phyloP scores from a whole-genome alignment of 148 eudicot species.

The Fagopyrum homotropicum region DNA sequence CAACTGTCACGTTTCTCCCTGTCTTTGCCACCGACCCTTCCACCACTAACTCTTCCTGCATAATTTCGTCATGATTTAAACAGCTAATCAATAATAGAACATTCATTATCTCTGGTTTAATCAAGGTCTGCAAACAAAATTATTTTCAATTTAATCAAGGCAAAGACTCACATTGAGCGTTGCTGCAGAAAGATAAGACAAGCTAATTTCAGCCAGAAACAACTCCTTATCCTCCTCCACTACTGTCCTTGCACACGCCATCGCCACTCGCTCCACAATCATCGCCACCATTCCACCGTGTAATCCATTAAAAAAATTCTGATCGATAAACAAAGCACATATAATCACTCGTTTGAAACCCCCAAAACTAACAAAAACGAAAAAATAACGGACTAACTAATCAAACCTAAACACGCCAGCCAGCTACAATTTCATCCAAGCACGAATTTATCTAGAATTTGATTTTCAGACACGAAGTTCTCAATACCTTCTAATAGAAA shows the following conservation, averaged over 20 bases:
- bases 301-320: conserved; percentile 31
- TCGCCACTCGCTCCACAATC: conserved; percentile 52
- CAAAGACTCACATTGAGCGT: conserved; percentile 41
- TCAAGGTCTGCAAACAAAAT: background rate
- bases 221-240: conserved; percentile 63
- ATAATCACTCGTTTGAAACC: background rate
- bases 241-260: conserved; percentile 78
- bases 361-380: background rate
- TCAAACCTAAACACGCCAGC: no score
- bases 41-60: conserved; percentile 49
- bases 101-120: background rate
- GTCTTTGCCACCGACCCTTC: conserved; percentile 58
- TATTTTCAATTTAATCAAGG: no score
- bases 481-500: background rate
- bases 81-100: background rate
- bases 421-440: no score
- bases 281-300: conserved; percentile 85
- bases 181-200: conserved; percentile 70
- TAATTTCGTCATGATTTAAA: background rate
- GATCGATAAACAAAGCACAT: background rate
- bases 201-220: conserved; percentile 66
- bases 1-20: conserved; percentile 64
- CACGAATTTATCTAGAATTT: background rate
- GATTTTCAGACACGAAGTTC: background rate
- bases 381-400: no score